phyloP scores from a whole-genome alignment of 2,329 filamentous ascomycete genomes.

The Blastomyces gilchristii region DNA sequence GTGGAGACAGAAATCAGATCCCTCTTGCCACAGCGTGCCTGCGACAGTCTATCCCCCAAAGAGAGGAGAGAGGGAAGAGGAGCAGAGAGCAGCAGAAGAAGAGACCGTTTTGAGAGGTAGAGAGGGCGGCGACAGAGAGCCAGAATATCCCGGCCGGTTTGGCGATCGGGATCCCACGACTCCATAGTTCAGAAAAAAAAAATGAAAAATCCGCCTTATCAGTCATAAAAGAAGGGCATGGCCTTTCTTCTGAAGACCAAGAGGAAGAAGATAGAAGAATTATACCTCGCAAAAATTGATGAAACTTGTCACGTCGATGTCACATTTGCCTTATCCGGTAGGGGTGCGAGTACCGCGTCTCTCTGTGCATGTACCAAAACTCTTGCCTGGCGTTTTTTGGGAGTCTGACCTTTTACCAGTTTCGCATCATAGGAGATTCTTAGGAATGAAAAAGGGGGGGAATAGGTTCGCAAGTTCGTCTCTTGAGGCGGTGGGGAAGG shows the following conservation, averaged over 20 bases:
- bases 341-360: constrained; percentile 6
- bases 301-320: not conserved
- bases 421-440: constrained; percentile 34
- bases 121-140: not conserved
- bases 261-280: not conserved
- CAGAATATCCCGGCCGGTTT: not conserved
- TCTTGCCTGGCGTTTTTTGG: constrained; percentile 17
- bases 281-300: not conserved
- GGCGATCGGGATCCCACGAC: not conserved
- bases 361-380: constrained; percentile 2
- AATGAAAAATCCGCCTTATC: not conserved
- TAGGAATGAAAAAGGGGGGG: not conserved
- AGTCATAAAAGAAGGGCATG: not conserved
- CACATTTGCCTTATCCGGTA: not conserved
- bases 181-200: not conserved
- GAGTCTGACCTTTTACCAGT: constrained; percentile 40
- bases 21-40: constrained; percentile 3
- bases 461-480: constrained; percentile 10
- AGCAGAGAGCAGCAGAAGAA: not conserved
- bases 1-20: not conserved
- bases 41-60: not conserved
- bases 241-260: constrained; percentile 1
- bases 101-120: not conserved
- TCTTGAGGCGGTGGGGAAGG: not conserved
- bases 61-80: not conserved